These are phyloP conservation scores for Salix brachista DNA, from an alignment of 345 rosid species.

Conservation along the genomic window DNA sequence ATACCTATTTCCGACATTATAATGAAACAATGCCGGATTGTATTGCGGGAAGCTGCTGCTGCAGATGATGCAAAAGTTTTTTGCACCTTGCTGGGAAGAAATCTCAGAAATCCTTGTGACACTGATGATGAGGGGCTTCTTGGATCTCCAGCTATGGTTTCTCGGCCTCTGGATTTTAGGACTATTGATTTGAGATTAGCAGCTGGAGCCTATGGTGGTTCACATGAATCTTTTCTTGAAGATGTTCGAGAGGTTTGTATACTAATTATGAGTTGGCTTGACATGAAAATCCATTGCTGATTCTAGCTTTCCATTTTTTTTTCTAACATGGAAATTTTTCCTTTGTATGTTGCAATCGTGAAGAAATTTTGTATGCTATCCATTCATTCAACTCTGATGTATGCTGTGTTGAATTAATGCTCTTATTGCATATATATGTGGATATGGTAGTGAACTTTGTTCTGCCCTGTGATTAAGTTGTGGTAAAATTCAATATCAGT, in stretches of 20 bases:
- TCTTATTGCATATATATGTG: neutral
- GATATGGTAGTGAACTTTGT: neutral
- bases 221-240: slow-evolving; percentile 85
- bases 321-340: neutral
- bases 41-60: slow-evolving; percentile 73
- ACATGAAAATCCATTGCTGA: neutral
- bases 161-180: slow-evolving; percentile 93
- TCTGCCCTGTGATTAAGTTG: neutral
- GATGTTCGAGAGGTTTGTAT: slow-evolving; percentile 85
- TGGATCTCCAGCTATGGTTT: slow-evolving; percentile 94
- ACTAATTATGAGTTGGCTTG: neutral
- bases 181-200: slow-evolving; percentile 95
- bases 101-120: slow-evolving; percentile 57
- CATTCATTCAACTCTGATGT: neutral
- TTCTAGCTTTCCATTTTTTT: slow-evolving; percentile 11
- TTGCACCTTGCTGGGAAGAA: slow-evolving; percentile 85
- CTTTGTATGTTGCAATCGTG: neutral
- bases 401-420: neutral
- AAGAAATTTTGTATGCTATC: neutral
- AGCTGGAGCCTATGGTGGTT: slow-evolving; percentile 79
- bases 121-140: slow-evolving; percentile 95
- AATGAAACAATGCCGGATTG: slow-evolving; percentile 86
- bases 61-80: slow-evolving; percentile 79
- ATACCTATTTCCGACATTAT: slow-evolving; percentile 61
- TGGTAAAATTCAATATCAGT: neutral